Evolutionary conservation across 176 grass and related monocot genomes (phyloP).

Genomic region (sorghum (Sorghum bicolor)): DNA sequence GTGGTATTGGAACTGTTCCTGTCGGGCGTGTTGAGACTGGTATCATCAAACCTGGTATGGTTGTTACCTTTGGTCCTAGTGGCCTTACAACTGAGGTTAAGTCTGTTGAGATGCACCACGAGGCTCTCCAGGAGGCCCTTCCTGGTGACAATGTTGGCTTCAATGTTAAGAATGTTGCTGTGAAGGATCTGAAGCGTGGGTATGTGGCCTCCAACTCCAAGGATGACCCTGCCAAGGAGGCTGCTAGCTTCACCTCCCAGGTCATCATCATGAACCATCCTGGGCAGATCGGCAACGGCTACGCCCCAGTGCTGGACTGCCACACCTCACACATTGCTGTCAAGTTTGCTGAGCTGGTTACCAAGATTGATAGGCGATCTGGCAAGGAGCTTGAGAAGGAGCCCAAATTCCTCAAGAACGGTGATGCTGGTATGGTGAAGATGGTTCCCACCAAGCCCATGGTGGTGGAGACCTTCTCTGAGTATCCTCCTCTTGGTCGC

Average conservation of each 20-base stretch:
- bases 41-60: conserved; percentile 72
- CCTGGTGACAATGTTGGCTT: conserved; percentile 82
- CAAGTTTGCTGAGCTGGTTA: conserved; percentile 74
- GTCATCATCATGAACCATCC: conserved; percentile 98
- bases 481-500: conserved; percentile 73
- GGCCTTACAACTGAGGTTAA: conserved; percentile 86
- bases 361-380: conserved; percentile 83
- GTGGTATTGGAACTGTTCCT: background rate
- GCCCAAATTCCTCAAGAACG: conserved; percentile 89
- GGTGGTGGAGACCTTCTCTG: conserved; percentile 78
- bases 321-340: conserved; percentile 94
- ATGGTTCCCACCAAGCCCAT: conserved; percentile 96
- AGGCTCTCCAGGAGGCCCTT: conserved; percentile 68
- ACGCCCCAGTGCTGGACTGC: conserved; percentile 80
- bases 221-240: conserved; percentile 92
- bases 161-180: conserved; percentile 86
- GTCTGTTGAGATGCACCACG: conserved; percentile 95
- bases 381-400: conserved; percentile 91
- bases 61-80: conserved; percentile 72
- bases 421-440: conserved; percentile 89
- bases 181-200: conserved; percentile 88
- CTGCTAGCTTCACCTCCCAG: conserved; percentile 78
- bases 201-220: conserved; percentile 85
- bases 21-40: conserved; percentile 83
- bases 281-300: conserved; percentile 85